These are phyloP conservation scores for Funneliformis geosporum DNA, from an alignment of 192 early-diverging fungal genomes.

Conservation along the genomic window DNA sequence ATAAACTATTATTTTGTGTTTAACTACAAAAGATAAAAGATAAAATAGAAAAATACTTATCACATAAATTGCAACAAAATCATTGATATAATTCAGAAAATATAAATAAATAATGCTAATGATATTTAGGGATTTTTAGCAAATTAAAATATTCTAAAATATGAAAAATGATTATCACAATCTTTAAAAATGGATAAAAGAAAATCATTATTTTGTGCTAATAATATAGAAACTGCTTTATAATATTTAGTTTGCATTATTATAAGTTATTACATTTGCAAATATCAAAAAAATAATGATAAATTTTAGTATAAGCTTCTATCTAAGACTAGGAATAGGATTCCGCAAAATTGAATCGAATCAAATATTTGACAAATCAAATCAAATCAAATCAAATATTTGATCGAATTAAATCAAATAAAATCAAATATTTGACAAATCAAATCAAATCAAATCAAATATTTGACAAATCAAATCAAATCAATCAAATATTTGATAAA, in stretches of 20 bases:
- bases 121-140: not conserved
- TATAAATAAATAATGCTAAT: not conserved
- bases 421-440: no score
- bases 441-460: no score
- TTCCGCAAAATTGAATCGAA: no score
- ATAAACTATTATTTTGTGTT: no score
- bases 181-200: not conserved
- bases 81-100: not conserved
- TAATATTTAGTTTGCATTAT: not conserved
- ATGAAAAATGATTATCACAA: not conserved
- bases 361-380: no score
- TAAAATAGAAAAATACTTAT: not conserved
- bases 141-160: not conserved
- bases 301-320: not conserved
- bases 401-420: no score
- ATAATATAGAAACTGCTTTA: not conserved
- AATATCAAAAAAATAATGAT: not conserved
- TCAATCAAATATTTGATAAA: no score
- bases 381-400: no score
- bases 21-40: no score
- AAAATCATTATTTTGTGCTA: not conserved
- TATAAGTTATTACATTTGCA: not conserved
- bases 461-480: no score
- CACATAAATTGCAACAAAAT: not conserved
- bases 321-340: not conserved